Percentiles rank a stretch among this genome's conserved stretches.
These are phyloP conservation scores for Truncatella angustata DNA, from an alignment of 2,329 filamentous ascomycete species.

Conservation along the genomic window DNA sequence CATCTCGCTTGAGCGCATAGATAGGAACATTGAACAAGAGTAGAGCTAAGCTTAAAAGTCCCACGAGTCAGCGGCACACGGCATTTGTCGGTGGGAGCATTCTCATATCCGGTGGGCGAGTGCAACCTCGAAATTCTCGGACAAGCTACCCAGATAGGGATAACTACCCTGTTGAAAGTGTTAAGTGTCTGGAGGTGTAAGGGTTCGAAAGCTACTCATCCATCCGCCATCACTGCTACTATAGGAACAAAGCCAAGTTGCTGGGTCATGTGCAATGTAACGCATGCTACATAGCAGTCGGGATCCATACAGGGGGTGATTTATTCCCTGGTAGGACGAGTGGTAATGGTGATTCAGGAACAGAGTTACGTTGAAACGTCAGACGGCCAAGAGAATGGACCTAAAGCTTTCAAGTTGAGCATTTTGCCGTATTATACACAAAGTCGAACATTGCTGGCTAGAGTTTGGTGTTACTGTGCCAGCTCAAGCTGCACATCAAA, in stretches of 20 bases:
- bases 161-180: not conserved
- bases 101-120: constrained; percentile 8
- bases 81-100: not conserved
- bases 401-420: not conserved
- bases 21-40: not conserved
- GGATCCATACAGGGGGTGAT: constrained; percentile 1
- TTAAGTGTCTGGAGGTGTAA: not conserved
- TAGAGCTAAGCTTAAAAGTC: not conserved
- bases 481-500: no score
- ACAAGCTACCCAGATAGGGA: not conserved
- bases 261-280: not conserved
- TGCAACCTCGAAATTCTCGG: constrained; percentile 6
- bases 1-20: not conserved
- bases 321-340: not conserved
- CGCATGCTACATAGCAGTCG: not conserved
- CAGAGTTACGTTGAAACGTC: constrained; percentile 8
- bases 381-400: not conserved
- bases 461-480: no score
- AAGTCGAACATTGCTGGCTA: not conserved
- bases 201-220: not conserved
- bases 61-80: not conserved
- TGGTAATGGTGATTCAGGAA: constrained; percentile 10
- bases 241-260: not conserved
- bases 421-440: not conserved
- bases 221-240: not conserved